Evolutionary conservation across 257 asterid genomes (phyloP).

Genomic region (Solanum medicagineum): DNA sequence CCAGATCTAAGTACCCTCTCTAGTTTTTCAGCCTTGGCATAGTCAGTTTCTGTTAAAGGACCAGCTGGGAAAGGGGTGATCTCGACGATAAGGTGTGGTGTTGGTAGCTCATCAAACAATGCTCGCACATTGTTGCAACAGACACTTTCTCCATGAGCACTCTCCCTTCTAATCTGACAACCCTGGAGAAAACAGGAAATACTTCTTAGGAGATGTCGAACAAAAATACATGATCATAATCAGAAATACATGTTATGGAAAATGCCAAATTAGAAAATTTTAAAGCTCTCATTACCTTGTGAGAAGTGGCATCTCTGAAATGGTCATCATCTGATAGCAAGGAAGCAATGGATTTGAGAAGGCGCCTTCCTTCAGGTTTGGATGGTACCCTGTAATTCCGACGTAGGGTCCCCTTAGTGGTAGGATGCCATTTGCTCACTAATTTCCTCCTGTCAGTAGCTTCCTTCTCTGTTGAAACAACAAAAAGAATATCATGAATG

Average conservation of each 20-base stretch:
- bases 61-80: slow-evolving; percentile 89
- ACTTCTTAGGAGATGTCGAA: background rate
- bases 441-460: slow-evolving; percentile 72
- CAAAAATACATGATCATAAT: background rate
- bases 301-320: slow-evolving; percentile 92
- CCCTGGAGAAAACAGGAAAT: slow-evolving; percentile 32
- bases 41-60: slow-evolving; percentile 70
- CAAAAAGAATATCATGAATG: background rate
- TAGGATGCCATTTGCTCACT: slow-evolving; percentile 96
- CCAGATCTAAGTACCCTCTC: slow-evolving; percentile 85
- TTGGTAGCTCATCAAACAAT: slow-evolving; percentile 89
- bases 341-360: slow-evolving; percentile 71
- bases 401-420: slow-evolving; percentile 85
- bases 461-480: slow-evolving; percentile 52
- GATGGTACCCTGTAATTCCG: slow-evolving; percentile 86
- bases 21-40: slow-evolving; percentile 76
- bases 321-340: slow-evolving; percentile 87
- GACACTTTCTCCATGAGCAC: slow-evolving; percentile 89
- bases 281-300: slow-evolving; percentile 41
- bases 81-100: slow-evolving; percentile 72
- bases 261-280: background rate
- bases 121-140: slow-evolving; percentile 95
- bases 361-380: slow-evolving; percentile 70
- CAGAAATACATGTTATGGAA: background rate
- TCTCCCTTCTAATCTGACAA: slow-evolving; percentile 92